Percentiles rank a stretch among this genome's conserved stretches.
phyloP scores from a whole-genome alignment of 306 rosid species.

The Oxytropis ochrocephala region DNA sequence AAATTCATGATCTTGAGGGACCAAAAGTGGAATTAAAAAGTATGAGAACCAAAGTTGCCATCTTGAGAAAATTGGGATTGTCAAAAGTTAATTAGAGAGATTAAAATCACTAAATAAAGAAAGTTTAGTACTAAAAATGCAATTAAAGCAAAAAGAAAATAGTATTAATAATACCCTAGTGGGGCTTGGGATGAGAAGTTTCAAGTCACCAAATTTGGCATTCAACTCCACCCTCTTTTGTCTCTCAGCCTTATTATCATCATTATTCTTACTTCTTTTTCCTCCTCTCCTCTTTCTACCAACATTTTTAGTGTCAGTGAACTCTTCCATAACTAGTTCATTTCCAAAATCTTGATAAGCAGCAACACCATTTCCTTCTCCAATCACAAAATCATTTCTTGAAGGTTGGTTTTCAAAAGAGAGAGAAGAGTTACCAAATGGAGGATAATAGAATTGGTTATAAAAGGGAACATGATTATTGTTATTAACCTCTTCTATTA shows the following conservation, averaged over 20 bases:
- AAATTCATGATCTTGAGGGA: too few relatives aligned
- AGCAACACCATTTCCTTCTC: not conserved
- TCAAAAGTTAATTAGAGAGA: too few relatives aligned
- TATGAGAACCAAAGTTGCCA: too few relatives aligned
- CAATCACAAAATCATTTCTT: conserved; percentile 30
- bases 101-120: too few relatives aligned
- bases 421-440: conserved; percentile 37
- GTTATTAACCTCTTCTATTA: conserved; percentile 20
- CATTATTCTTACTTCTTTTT: conserved; percentile 29
- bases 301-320: conserved; percentile 17
- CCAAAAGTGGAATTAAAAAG: too few relatives aligned
- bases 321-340: conserved; percentile 39
- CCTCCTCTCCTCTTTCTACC: conserved; percentile 44
- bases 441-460: conserved; percentile 17
- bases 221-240: conserved; percentile 54
- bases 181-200: conserved; percentile 56
- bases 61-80: too few relatives aligned
- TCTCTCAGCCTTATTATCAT: conserved; percentile 38
- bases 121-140: too few relatives aligned
- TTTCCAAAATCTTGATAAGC: conserved; percentile 36
- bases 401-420: conserved; percentile 37
- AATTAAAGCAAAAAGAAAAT: not conserved
- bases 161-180: conserved; percentile 40
- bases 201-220: conserved; percentile 39
- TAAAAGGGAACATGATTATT: not conserved